Evolutionary conservation across 2,329 filamentous ascomycete genomes (phyloP), one percentile per base, ranked within the genome.

Genomic region (Teratosphaeria epicoccoides): DNA sequence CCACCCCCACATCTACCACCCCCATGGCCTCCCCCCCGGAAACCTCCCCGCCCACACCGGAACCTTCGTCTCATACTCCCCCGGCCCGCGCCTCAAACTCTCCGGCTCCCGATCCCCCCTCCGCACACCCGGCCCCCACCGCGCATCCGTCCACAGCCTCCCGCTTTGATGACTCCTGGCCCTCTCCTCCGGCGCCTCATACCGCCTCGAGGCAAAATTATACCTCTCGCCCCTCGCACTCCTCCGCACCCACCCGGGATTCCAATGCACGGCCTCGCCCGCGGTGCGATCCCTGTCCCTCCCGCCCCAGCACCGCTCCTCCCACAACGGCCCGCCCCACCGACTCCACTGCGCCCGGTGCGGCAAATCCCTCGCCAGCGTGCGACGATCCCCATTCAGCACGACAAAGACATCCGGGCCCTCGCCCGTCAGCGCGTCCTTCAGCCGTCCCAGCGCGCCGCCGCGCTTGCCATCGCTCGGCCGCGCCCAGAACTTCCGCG

Each of bases 341-440:
- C 60, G 54, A 9, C 62, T 55, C 73, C 72, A 74, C 49, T 66
- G 63, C 5, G 59, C 57, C 26, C 62, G 60, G 17, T 59, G 59
- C 28, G 69, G 72, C 47, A 68, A 61, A 50, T 72, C 68, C 40
- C 63, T 53, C 56, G 68, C 63, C 50, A 70, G 62, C 26, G 70
- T 70, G 23, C 60, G 59, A 51, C 62, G 67, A 49, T 70, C 65
- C 24, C 67, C 68, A 47, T 62, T 67, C 40, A 67, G 65, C 2
- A 68, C 61, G n/a, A 75, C 59, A 55, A 70, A 72, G 33, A 76
- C 71, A 50, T 76, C 73, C 1, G 73, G 70, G 3, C 74, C 74
- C 52, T 69, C 63, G 48, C 66, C 63, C 2, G 59, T 62, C 23
- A 74, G 33, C 17, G 70, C 66, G 49, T 76, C 73, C 55, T 71